phyloP scores from a whole-genome alignment of 495 filamentous ascomycete genomes.

The Alectoria sarmentosa region DNA sequence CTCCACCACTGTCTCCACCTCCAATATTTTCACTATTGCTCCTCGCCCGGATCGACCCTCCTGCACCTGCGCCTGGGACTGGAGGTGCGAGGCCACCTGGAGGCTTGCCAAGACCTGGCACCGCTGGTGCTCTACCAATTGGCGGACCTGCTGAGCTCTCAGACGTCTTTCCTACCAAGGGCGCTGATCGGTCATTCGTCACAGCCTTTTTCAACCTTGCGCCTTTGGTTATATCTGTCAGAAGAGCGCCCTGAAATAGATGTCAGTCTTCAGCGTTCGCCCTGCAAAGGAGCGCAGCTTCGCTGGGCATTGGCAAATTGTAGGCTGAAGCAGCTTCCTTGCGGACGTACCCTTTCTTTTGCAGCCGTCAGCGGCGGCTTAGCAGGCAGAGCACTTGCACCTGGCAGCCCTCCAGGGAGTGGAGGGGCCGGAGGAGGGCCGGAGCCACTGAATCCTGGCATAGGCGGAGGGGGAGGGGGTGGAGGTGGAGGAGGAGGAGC shows the following conservation, averaged over 20 bases:
- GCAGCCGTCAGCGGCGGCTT: conserved; percentile 41
- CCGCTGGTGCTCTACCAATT: conserved; percentile 68
- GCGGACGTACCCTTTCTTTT: conserved; percentile 49
- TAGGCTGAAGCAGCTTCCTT: neutral
- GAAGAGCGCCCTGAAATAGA: conserved; percentile 66
- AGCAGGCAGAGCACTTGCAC: conserved; percentile 38
- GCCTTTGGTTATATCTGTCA: conserved; percentile 84
- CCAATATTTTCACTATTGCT: conserved; percentile 71
- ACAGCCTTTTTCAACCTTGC: conserved; percentile 73
- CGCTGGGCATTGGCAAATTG: neutral
- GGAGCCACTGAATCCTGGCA: conserved; percentile 47
- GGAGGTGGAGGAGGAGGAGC: conserved; percentile 51
- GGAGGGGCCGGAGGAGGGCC: conserved; percentile 64
- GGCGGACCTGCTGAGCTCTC: conserved; percentile 52
- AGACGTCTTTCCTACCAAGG: conserved; percentile 50
- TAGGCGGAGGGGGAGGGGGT: conserved; percentile 53
- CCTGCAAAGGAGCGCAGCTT: neutral
- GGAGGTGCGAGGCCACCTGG: conserved; percentile 70
- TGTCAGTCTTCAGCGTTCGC: conserved; percentile 12
- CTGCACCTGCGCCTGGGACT: conserved; percentile 45
- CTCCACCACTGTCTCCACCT: conserved; percentile 32
- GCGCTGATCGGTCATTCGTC: conserved; percentile 92
- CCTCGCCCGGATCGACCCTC: conserved; percentile 54
- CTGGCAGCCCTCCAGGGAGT: conserved; percentile 39
- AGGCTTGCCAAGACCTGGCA: conserved; percentile 60